Conservation (phyloP, 2,329 filamentous ascomycete species). For the Botryotinia globosa region DNA sequence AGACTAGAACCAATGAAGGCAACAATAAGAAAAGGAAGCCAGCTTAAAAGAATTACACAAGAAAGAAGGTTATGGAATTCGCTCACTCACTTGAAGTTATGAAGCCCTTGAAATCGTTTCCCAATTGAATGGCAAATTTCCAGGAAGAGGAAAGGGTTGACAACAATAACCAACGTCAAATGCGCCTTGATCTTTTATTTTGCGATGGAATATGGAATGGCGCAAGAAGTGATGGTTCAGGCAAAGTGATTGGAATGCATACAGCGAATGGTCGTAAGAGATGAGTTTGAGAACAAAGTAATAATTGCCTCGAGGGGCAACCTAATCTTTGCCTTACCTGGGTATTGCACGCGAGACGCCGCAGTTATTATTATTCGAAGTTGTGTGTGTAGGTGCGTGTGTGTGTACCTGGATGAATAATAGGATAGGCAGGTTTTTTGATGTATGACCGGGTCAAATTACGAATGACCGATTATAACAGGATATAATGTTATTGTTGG, state of each 20-base stretch:
- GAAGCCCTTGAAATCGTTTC: not conserved
- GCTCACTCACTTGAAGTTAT: slow-evolving; percentile 17
- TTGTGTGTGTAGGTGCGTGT: not conserved
- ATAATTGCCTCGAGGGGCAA: slow-evolving; percentile 18
- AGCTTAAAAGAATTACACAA: not conserved
- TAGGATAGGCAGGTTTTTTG: not conserved
- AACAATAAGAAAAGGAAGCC: not conserved
- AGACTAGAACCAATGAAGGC: not conserved
- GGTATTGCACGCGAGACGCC: slow-evolving; percentile 19
- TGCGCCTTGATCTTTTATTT: not conserved
- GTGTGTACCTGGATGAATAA: not conserved
- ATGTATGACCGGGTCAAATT: slow-evolving; percentile 1
- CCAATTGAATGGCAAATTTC: not conserved
- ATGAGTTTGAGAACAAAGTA: slow-evolving; percentile 9
- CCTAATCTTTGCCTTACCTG: slow-evolving; percentile 16
- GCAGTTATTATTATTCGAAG: slow-evolving; percentile 13
- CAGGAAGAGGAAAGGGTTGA: not conserved
- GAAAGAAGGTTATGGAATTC: not conserved
- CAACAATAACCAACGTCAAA: slow-evolving; percentile 11
- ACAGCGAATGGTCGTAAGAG: slow-evolving; percentile 16
- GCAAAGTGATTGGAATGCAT: slow-evolving; percentile 17
- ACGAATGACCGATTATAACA: not conserved
- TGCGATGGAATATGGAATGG: slow-evolving; percentile 14
- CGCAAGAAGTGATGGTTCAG: not conserved
- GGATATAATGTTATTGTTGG: slow-evolving; percentile 5